A percentile compares a stretch with the other conserved stretches of the same genome.
Evolutionary conservation across 2,329 filamentous ascomycete species (phyloP).

Genomic region (Claviceps sp.): DNA sequence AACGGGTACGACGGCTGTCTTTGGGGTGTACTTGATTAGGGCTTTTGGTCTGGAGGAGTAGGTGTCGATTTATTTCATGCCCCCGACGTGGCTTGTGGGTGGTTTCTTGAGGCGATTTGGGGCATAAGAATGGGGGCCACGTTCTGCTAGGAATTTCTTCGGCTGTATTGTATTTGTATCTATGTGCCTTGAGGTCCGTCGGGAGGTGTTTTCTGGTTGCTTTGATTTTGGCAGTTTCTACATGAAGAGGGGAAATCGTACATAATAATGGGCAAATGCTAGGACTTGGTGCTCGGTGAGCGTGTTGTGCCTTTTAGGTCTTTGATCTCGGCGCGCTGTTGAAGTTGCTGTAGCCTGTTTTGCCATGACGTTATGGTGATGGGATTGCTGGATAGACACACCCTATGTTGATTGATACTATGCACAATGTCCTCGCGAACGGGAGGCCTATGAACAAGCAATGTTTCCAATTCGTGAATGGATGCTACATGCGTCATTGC

Average conservation of each 20-base stretch:
- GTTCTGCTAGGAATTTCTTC: not conserved
- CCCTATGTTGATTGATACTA: too few relatives aligned
- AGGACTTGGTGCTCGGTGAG: not conserved
- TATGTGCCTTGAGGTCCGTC: not conserved
- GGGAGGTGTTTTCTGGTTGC: constrained; percentile 5
- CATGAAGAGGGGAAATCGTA: not conserved
- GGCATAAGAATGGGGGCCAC: not conserved
- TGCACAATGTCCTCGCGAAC: too few relatives aligned
- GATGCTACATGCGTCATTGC: too few relatives aligned
- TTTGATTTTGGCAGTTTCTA: not conserved
- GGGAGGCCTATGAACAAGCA: too few relatives aligned
- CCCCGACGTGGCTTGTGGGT: not conserved
- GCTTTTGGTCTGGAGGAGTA: not conserved
- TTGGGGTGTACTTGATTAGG: not conserved
- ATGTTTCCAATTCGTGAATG: too few relatives aligned
- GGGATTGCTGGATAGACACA: too few relatives aligned
- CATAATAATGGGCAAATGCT: constrained; percentile 2
- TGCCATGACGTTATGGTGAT: not conserved
- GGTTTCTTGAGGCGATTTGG: constrained; percentile 1
- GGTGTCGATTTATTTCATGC: constrained; percentile 2
- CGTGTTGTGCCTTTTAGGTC: not conserved
- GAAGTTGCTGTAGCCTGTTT: not conserved
- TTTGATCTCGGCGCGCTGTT: not conserved
- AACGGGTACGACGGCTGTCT: not conserved
- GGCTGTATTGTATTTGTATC: constrained; percentile 1